Evolutionary conservation across 371 early-diverging fungal species (phyloP).

Genomic region (Massospora cicadina): DNA sequence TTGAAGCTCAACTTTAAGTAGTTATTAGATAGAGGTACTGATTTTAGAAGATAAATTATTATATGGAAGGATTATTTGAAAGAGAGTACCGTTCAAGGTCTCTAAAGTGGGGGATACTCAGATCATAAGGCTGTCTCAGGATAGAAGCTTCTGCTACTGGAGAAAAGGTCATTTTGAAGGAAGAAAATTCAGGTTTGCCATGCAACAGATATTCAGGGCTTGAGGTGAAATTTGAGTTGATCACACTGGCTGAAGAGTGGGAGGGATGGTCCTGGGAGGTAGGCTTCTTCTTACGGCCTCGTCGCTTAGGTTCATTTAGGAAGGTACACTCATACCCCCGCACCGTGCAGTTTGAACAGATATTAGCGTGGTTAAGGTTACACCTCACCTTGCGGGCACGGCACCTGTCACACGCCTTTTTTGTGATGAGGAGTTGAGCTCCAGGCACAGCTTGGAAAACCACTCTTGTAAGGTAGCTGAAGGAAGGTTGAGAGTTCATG

Average conservation of each 20-base stretch:
- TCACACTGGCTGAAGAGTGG: too few relatives aligned
- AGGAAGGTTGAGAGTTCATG: not conserved
- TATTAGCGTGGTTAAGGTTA: not conserved
- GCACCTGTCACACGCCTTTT: not conserved
- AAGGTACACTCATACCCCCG: not conserved
- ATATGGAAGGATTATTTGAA: not conserved
- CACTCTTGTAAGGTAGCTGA: not conserved
- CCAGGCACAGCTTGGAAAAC: not conserved
- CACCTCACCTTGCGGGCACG: not conserved
- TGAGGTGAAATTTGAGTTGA: too few relatives aligned
- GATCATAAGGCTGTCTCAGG: not conserved
- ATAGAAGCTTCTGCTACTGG: too few relatives aligned
- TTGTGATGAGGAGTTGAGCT: not conserved
- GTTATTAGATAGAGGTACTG: too few relatives aligned
- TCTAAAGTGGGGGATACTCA: not conserved
- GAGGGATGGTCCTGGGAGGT: not conserved
- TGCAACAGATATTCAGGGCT: too few relatives aligned
- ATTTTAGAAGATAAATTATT: too few relatives aligned
- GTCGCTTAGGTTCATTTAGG: not conserved
- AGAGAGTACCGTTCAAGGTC: not conserved
- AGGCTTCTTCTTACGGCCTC: not conserved
- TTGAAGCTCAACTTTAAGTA: too few relatives aligned
- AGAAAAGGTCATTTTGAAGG: too few relatives aligned
- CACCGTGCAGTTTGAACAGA: not conserved
- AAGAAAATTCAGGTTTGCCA: too few relatives aligned